phyloP scores from a whole-genome alignment of 2,329 filamentous ascomycete species.

The Teratosphaeria nubilosa region DNA sequence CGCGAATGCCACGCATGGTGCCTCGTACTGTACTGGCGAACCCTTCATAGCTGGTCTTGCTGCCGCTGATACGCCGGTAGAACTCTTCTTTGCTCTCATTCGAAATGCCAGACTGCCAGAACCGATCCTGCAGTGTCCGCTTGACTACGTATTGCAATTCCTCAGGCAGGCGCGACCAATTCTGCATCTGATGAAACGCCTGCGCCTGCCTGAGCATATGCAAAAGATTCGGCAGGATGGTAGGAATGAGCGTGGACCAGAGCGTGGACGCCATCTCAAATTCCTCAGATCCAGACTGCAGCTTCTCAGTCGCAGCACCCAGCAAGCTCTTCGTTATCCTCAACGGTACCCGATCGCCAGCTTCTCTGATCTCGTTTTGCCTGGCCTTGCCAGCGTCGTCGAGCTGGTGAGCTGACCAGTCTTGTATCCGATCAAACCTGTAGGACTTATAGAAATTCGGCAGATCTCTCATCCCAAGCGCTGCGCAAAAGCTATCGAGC shows the following conservation, averaged over 20 bases:
- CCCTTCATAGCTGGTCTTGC: slow-evolving; percentile 81
- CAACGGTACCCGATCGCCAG: slow-evolving; percentile 65
- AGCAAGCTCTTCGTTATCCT: slow-evolving; percentile 84
- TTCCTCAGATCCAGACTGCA: slow-evolving; percentile 61
- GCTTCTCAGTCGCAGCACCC: slow-evolving; percentile 82
- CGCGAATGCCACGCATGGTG: slow-evolving; percentile 77
- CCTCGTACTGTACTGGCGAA: slow-evolving; percentile 89
- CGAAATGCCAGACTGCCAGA: slow-evolving; percentile 97
- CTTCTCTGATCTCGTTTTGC: slow-evolving; percentile 67
- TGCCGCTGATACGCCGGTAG: slow-evolving; percentile 80
- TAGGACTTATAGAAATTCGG: slow-evolving; percentile 66
- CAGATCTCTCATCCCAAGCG: slow-evolving; percentile 70
- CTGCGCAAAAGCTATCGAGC: slow-evolving; percentile 67
- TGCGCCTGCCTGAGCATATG: slow-evolving; percentile 83
- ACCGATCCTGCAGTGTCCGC: slow-evolving; percentile 81
- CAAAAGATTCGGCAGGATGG: slow-evolving; percentile 76
- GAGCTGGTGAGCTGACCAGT: slow-evolving; percentile 72
- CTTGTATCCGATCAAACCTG: slow-evolving; percentile 62
- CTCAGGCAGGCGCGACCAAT: slow-evolving; percentile 66
- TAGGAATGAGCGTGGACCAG: slow-evolving; percentile 76
- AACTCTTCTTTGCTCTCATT: slow-evolving; percentile 94
- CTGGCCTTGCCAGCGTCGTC: slow-evolving; percentile 70
- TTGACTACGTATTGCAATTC: slow-evolving; percentile 71
- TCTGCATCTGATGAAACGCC: slow-evolving; percentile 75
- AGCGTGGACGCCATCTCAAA: slow-evolving; percentile 67